phyloP scores from a whole-genome alignment of 192 early-diverging fungal species.

The Oehlia diaphana region DNA sequence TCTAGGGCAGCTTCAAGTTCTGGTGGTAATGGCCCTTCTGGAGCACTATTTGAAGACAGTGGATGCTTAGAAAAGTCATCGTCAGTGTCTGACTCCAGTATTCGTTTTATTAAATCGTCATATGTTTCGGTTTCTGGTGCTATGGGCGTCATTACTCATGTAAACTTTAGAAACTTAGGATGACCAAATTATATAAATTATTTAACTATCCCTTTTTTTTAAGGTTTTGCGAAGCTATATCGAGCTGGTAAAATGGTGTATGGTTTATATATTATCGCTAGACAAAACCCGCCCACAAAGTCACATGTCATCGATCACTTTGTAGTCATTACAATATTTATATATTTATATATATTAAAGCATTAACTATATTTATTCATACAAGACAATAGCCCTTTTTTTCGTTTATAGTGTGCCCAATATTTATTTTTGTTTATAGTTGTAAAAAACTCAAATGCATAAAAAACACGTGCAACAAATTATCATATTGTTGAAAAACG shows the following conservation, averaged over 20 bases:
- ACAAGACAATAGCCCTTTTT: too few relatives aligned
- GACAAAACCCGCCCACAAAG: too few relatives aligned
- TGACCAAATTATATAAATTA: background rate
- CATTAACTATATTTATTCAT: too few relatives aligned
- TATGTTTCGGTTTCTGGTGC: conserved; percentile 26
- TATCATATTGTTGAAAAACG: too few relatives aligned
- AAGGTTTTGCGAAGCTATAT: background rate
- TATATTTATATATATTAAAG: too few relatives aligned
- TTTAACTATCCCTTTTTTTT: background rate
- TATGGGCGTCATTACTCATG: conserved; percentile 13
- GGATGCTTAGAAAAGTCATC: conserved; percentile 39
- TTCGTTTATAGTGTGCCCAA: too few relatives aligned
- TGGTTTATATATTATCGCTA: background rate
- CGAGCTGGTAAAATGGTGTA: background rate
- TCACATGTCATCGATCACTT: too few relatives aligned
- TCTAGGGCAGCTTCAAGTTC: conserved; percentile 51
- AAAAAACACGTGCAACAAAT: too few relatives aligned
- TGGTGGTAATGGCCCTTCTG: conserved; percentile 45
- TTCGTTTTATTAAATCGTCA: conserved; percentile 44
- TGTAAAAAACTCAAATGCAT: too few relatives aligned
- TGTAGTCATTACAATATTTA: too few relatives aligned
- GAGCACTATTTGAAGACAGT: conserved; percentile 33
- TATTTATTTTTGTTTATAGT: too few relatives aligned
- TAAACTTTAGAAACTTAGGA: background rate
- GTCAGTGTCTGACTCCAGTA: conserved; percentile 43